These are phyloP conservation scores for Podila clonocystis DNA, from an alignment of 192 early-diverging fungal genomes.

Conservation along the genomic window DNA sequence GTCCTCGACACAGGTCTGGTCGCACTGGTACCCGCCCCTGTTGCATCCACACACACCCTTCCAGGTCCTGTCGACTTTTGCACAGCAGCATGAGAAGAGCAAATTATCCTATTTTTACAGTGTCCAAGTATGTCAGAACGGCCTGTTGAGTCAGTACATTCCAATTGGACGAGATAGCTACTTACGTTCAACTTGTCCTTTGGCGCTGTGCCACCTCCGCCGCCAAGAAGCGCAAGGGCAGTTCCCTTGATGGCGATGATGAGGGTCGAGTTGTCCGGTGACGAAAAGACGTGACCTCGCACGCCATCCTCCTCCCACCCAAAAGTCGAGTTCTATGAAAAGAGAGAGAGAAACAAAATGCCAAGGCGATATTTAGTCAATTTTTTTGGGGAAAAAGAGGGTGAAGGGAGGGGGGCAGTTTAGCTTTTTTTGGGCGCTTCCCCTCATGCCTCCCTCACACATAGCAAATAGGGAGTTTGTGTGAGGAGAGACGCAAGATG, in stretches of 20 bases:
- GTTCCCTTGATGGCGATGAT: conserved; percentile 93
- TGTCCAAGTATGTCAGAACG: not conserved
- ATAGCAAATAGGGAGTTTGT: no score
- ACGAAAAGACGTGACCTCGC: conserved; percentile 89
- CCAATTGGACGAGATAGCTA: no score
- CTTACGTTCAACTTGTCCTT: conserved; percentile 79
- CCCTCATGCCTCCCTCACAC: no score
- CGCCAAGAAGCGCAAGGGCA: conserved; percentile 69
- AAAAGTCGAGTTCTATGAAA: conserved; percentile 68
- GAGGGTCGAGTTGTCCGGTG: conserved; percentile 70
- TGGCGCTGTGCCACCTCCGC: conserved; percentile 71
- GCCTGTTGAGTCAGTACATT: no score
- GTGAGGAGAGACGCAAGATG: no score
- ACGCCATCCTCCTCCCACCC: conserved; percentile 81
- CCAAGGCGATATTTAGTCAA: no score
- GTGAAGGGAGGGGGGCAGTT: no score
- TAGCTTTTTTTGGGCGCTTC: no score
- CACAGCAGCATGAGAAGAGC: conserved; percentile 98
- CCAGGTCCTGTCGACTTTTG: conserved; percentile 87
- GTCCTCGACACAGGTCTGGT: conserved; percentile 68
- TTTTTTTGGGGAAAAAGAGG: no score
- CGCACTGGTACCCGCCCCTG: conserved; percentile 64
- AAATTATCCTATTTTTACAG: conserved; percentile 77
- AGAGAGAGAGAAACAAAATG: not conserved
- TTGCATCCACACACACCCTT: conserved; percentile 88